Percentiles rank a stretch among this genome's conserved stretches.
These are phyloP conservation scores for Lactifluus hygrophoroides DNA, from an alignment of 768 basidiomycete genomes.

Conservation along the genomic window DNA sequence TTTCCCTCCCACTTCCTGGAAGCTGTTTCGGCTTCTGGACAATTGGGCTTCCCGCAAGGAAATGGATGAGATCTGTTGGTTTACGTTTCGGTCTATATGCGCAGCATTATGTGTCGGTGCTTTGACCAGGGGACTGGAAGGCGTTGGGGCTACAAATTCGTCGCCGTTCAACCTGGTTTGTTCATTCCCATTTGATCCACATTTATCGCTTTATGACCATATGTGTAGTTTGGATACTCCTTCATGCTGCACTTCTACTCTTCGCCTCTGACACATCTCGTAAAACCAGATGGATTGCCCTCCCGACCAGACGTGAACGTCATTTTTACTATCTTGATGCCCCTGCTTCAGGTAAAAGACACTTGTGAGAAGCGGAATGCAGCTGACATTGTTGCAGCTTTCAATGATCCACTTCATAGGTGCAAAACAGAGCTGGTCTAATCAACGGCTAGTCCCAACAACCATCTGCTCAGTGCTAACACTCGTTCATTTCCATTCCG, in stretches of 20 bases:
- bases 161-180: conserved; percentile 64
- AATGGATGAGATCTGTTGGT: conserved; percentile 64
- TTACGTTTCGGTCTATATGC: conserved; percentile 61
- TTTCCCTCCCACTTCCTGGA: conserved; percentile 29
- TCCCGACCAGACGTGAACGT: conserved; percentile 67
- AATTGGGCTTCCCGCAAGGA: conserved; percentile 41
- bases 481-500: conserved; percentile 59
- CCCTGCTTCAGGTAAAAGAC: conserved; percentile 54
- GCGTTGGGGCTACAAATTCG: conserved; percentile 40
- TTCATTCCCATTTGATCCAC: background rate
- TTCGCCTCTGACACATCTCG: conserved; percentile 48
- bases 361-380: background rate
- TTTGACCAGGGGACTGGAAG: conserved; percentile 60
- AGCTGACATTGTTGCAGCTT: conserved; percentile 32
- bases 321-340: conserved; percentile 62
- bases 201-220: background rate
- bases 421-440: conserved; percentile 52
- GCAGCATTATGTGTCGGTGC: conserved; percentile 56
- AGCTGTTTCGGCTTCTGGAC: conserved; percentile 31
- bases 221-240: conserved; percentile 58
- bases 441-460: conserved; percentile 65
- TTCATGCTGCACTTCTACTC: conserved; percentile 71
- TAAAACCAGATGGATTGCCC: conserved; percentile 36
- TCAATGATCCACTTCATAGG: conserved; percentile 58
- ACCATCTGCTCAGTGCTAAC: conserved; percentile 49